Evolutionary conservation across 2,329 filamentous ascomycete species (phyloP).

Genomic region (Seiridium cupressi): DNA sequence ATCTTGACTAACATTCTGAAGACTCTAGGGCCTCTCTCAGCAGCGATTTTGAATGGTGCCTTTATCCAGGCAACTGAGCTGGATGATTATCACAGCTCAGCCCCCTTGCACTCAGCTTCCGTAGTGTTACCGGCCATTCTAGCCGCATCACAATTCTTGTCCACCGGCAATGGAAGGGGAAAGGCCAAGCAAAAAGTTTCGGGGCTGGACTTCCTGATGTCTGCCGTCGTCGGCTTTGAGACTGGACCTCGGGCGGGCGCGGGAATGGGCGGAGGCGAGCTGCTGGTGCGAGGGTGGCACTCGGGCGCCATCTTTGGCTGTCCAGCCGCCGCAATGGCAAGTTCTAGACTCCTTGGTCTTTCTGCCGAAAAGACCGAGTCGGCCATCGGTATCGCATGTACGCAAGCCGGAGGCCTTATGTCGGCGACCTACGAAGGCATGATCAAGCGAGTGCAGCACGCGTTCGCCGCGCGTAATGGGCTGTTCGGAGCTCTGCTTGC

Average conservation of each 20-base stretch:
- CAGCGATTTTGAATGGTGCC: slow-evolving; percentile 38
- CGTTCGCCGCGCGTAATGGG: slow-evolving; percentile 41
- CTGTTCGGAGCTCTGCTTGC: slow-evolving; percentile 37
- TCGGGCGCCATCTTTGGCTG: slow-evolving; percentile 36
- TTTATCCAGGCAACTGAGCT: slow-evolving; percentile 43
- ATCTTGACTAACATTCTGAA: neutral
- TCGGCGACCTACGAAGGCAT: slow-evolving; percentile 39
- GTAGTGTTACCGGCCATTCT: slow-evolving; percentile 30
- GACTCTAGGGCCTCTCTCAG: slow-evolving; percentile 30
- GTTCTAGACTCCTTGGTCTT: slow-evolving; percentile 29
- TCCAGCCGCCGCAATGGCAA: slow-evolving; percentile 29
- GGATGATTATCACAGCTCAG: slow-evolving; percentile 39
- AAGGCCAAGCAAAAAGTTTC: neutral
- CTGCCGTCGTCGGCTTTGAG: slow-evolving; percentile 37
- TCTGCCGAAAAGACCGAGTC: slow-evolving; percentile 26
- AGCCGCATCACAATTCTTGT: slow-evolving; percentile 24
- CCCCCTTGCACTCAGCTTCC: slow-evolving; percentile 21
- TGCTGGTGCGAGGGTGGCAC: slow-evolving; percentile 39
- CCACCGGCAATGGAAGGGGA: neutral
- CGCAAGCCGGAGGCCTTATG: slow-evolving; percentile 38
- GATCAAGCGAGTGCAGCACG: slow-evolving; percentile 44
- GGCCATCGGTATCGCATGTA: slow-evolving; percentile 37
- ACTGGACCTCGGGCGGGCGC: slow-evolving; percentile 24
- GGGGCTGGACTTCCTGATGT: slow-evolving; percentile 30
- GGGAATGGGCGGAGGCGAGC: slow-evolving; percentile 33